Base-by-base conservation (phyloP, 1,139 yeast species). In the Yamadazyma oceani region DNA sequence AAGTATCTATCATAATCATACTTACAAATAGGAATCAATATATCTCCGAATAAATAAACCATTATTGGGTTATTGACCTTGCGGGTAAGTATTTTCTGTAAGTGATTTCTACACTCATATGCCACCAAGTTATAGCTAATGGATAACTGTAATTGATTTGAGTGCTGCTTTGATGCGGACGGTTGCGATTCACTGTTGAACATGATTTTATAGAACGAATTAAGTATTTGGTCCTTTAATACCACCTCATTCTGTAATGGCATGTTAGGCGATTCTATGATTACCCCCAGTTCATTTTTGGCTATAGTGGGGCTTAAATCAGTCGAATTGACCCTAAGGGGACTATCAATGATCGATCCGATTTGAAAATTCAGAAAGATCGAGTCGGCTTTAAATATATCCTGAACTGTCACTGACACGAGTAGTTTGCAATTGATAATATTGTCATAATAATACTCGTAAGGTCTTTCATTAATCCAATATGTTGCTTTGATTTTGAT, bases 351-450 rank as follows among this genome's bases (percentile, higher is more conserved):
- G 23, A 71, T 70, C 2, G 88, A 73, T 9, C 88, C 83, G 31
- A 85, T 69, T 16, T 82, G 78, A 51, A 83, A 85, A 46, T 79
- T 81, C 3, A 90, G 81, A 48, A 76, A 82, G 2, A 85, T 63
- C 36, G 68, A 66, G 7, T 72, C 59, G 1, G 73, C 55, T 41
- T 75, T 76, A 62, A 85, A 85, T 11, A 81, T 78, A 55, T 86
- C 95, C 50, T 84, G 90, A 2, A 85, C 94, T 2, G 86, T 77
- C 1, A 85, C 90, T 1, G 89, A 82, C 5, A 81, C 55, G 11
- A 70, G 62, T 26, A 85, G 63, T 1, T 79, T 64, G 4, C 80
- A 71, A 41, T 81, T 82, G 6, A 82, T 49, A 5, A 50, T 53
- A 34, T 57, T 57, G 4, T 56, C 57, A 3, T 63, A 42, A 1